These are phyloP conservation scores for Sugiyamaella americana DNA, from an alignment of 805 yeast species.

Conservation along the genomic window DNA sequence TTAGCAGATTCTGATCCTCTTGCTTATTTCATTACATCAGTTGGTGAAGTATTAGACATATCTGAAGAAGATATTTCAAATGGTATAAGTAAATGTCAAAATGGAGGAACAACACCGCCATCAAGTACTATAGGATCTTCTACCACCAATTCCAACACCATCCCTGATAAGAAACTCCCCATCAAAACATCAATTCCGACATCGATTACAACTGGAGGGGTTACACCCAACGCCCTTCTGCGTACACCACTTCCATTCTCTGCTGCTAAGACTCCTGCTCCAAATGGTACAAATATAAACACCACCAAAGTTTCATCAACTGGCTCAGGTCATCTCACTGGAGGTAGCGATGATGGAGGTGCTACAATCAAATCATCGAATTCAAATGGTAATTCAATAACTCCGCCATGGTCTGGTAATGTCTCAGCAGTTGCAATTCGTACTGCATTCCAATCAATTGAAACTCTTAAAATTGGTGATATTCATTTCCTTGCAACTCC, in stretches of 20 bases:
- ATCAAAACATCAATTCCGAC: neutral
- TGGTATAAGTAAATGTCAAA: constrained; percentile 9
- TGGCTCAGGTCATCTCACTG: neutral
- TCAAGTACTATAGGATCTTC: neutral
- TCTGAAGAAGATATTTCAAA: constrained; percentile 26
- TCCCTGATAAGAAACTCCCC: constrained; percentile 4
- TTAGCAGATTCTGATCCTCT: constrained; percentile 29
- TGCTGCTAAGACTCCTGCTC: constrained; percentile 18
- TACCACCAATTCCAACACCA: neutral
- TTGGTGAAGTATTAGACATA: constrained; percentile 32
- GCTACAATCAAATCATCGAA: neutral
- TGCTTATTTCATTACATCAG: constrained; percentile 28
- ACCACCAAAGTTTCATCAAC: neutral
- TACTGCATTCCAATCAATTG: constrained; percentile 30
- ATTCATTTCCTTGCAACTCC: constrained; percentile 28
- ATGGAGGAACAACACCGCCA: neutral
- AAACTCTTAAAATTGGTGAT: constrained; percentile 24
- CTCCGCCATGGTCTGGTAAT: constrained; percentile 25
- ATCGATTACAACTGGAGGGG: constrained; percentile 9
- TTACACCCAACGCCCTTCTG: constrained; percentile 22
- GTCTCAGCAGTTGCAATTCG: constrained; percentile 31
- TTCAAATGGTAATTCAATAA: neutral
- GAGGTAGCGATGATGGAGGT: constrained; percentile 5
- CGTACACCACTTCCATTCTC: constrained; percentile 21
- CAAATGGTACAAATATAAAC: neutral